A percentile compares a stretch with the other conserved stretches of the same genome.
Evolutionary conservation across 169 alveolate genomes (phyloP).

Genomic region (Cryptosporidium canis): DNA sequence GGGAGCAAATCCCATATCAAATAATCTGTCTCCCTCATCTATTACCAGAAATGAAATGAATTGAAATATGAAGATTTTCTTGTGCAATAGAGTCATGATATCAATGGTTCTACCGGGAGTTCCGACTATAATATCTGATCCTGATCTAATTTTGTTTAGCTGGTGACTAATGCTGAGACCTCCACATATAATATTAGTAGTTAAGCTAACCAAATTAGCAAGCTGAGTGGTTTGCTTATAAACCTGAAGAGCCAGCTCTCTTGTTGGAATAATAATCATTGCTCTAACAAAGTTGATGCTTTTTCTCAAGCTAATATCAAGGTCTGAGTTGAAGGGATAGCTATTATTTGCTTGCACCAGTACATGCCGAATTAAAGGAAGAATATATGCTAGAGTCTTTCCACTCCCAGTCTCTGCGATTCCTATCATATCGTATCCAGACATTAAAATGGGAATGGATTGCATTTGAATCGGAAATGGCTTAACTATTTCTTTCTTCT

Average conservation of each 20-base stretch:
- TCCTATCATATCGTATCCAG: slow-evolving; percentile 97
- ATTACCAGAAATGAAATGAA: slow-evolving; percentile 95
- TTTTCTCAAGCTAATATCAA: neutral
- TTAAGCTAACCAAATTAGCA: slow-evolving; percentile 43
- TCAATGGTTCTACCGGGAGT: slow-evolving; percentile 98
- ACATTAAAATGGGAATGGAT: slow-evolving; percentile 92
- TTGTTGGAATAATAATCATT: slow-evolving; percentile 85
- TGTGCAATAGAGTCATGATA: slow-evolving; percentile 89
- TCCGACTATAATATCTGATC: slow-evolving; percentile 95
- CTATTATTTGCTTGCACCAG: slow-evolving; percentile 82
- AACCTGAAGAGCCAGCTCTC: slow-evolving; percentile 87
- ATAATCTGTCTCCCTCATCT: slow-evolving; percentile 99
- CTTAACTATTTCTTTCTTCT: slow-evolving; percentile 88
- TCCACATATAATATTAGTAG: slow-evolving; percentile 87
- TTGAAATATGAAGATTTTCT: slow-evolving; percentile 91
- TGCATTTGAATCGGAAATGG: slow-evolving; percentile 98
- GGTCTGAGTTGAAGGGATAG: neutral
- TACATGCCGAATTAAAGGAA: slow-evolving; percentile 96
- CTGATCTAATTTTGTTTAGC: slow-evolving; percentile 89
- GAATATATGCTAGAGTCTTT: slow-evolving; percentile 96
- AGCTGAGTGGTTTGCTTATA: slow-evolving; percentile 80
- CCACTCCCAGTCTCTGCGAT: slow-evolving; percentile 99
- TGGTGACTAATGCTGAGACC: slow-evolving; percentile 93
- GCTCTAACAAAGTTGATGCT: slow-evolving; percentile 55
- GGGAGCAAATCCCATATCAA: slow-evolving; percentile 98